A percentile compares a stretch with the other conserved stretches of the same genome.
These are phyloP conservation scores for Phragmites australis DNA, from an alignment of 176 grass and related monocot species.

Conservation along the genomic window DNA sequence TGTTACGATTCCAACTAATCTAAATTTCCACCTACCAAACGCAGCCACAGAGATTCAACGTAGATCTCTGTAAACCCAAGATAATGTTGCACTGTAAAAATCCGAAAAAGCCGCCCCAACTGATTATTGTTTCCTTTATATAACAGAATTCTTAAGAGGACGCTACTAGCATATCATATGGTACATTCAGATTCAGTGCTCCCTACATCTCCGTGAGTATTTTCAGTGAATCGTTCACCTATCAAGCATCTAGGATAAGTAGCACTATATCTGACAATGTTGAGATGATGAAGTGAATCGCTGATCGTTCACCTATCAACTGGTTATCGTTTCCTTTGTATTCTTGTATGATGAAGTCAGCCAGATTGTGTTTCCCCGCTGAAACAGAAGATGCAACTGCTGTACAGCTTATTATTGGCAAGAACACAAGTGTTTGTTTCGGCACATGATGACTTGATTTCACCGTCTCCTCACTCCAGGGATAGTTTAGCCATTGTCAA, in stretches of 20 bases:
- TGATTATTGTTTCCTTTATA: too few species aligned
- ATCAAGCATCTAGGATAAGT: too few species aligned
- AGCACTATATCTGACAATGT: too few species aligned
- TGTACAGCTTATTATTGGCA: slow-evolving; percentile 6
- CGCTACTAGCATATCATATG: neutral
- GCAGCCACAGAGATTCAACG: too few species aligned
- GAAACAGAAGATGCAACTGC: neutral
- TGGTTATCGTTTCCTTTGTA: too few species aligned
- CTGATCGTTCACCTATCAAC: neutral
- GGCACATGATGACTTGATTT: neutral
- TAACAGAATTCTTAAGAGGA: too few species aligned
- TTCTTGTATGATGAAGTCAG: neutral
- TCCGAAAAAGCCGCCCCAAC: too few species aligned
- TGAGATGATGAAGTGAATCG: too few species aligned
- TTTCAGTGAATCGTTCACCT: neutral
- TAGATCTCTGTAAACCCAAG: too few species aligned
- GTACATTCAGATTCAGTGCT: slow-evolving; percentile 1
- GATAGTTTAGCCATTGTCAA: slow-evolving; percentile 84
- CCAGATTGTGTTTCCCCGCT: neutral
- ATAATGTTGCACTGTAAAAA: too few species aligned
- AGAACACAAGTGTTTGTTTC: neutral
- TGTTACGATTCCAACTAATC: too few species aligned
- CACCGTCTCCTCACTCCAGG: slow-evolving; percentile 33
- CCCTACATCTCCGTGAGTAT: neutral
- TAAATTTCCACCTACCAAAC: too few species aligned